A percentile compares a stretch with the other conserved stretches of the same genome.
Evolutionary conservation across 176 grass and related monocot genomes (phyloP).

Genomic region (Juncus effusus): DNA sequence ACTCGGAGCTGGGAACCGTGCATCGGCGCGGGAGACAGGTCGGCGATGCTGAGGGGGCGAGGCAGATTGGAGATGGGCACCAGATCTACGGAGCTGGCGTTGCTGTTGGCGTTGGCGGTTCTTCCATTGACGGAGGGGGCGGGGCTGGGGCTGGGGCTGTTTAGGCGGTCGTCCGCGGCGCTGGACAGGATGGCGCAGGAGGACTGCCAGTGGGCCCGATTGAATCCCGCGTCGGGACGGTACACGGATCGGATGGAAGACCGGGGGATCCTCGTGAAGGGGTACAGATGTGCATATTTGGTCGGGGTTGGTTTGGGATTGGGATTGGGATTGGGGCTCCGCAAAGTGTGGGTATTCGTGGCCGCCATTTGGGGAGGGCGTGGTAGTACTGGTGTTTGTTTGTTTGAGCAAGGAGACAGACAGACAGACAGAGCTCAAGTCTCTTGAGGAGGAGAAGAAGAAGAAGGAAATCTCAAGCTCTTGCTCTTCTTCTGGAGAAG

Average conservation of each 20-base stretch:
- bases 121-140: background rate
- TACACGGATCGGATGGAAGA: slow-evolving; percentile 29
- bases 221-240: slow-evolving; percentile 3
- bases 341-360: slow-evolving; percentile 6
- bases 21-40: slow-evolving; percentile 68
- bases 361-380: background rate
- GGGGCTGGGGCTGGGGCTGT: background rate
- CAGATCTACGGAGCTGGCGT: slow-evolving; percentile 36
- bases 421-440: no score
- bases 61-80: slow-evolving; percentile 46
- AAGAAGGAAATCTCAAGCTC: background rate
- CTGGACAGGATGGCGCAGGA: slow-evolving; percentile 65
- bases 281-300: background rate
- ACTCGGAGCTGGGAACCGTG: slow-evolving; percentile 66
- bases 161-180: slow-evolving; percentile 20
- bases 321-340: slow-evolving; percentile 14
- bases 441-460: background rate
- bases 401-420: background rate
- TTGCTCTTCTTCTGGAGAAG: background rate
- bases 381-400: background rate
- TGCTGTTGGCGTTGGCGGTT: background rate
- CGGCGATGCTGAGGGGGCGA: slow-evolving; percentile 65
- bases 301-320: slow-evolving; percentile 22
- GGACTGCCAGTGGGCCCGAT: slow-evolving; percentile 58
- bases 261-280: background rate